These are phyloP conservation scores for Oryza glumipatula DNA, from an alignment of 176 grass and related monocot genomes.

Conservation along the genomic window DNA sequence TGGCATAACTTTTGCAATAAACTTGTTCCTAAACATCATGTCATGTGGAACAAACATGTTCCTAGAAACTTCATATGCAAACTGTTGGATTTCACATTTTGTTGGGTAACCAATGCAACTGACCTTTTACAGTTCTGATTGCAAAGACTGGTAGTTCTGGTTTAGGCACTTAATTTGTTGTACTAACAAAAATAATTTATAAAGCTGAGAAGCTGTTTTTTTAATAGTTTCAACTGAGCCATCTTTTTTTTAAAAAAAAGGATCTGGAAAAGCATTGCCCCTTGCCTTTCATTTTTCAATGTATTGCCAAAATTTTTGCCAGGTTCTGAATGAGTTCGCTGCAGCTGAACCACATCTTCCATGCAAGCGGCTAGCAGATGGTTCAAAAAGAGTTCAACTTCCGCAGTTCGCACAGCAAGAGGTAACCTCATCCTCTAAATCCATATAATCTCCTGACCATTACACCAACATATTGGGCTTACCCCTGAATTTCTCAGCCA, in stretches of 20 bases:
- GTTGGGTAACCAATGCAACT: neutral
- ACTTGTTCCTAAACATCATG: neutral
- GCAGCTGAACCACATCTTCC: slow-evolving; percentile 63
- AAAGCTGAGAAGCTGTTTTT: neutral
- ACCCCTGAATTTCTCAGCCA: slow-evolving; percentile 33
- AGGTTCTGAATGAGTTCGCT: slow-evolving; percentile 96
- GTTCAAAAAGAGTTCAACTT: slow-evolving; percentile 81
- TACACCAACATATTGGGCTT: neutral
- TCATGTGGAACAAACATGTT: neutral
- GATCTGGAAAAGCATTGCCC: slow-evolving; percentile 19
- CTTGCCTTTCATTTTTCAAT: slow-evolving; percentile 40
- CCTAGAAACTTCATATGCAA: neutral
- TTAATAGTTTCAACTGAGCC: neutral
- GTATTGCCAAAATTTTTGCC: slow-evolving; percentile 50
- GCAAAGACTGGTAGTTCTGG: neutral
- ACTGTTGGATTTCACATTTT: neutral
- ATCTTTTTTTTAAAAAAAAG: neutral
- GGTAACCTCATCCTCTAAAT: neutral
- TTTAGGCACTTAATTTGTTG: neutral
- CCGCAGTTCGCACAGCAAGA: slow-evolving; percentile 50
- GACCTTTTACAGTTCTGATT: neutral
- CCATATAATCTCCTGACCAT: neutral
- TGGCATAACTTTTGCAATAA: neutral
- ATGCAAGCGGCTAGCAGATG: slow-evolving; percentile 85
- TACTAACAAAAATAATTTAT: slow-evolving; percentile 3